Conservation (phyloP, 257 asterid genomes). For the Solanum habrochaites region DNA sequence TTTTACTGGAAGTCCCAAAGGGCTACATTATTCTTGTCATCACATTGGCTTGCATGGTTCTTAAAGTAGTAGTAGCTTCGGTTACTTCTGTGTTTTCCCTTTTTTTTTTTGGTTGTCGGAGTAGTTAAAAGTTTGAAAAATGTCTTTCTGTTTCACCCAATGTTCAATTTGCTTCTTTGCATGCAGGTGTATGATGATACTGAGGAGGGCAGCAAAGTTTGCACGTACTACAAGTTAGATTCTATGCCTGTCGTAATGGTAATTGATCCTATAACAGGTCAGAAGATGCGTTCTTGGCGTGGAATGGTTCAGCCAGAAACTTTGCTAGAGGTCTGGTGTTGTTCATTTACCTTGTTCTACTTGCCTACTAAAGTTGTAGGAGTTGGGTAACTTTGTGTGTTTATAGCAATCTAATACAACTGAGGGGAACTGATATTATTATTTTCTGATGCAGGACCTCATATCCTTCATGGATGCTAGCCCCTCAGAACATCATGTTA, state of each 20-base stretch:
- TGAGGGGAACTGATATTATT: background rate
- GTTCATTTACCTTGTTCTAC: background rate
- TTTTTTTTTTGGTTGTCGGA: background rate
- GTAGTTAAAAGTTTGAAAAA: background rate
- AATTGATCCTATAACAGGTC: constrained; percentile 93
- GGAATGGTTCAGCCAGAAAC: constrained; percentile 96
- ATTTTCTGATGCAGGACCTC: constrained; percentile 57
- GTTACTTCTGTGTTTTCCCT: background rate
- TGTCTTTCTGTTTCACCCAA: background rate
- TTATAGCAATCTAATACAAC: background rate
- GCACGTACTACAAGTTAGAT: constrained; percentile 80
- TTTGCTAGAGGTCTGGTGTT: constrained; percentile 60
- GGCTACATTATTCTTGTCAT: background rate
- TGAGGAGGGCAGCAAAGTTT: constrained; percentile 95
- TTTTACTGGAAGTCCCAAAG: background rate
- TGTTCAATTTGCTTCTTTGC: constrained; percentile 8
- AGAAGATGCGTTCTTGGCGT: constrained; percentile 84
- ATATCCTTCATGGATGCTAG: constrained; percentile 76
- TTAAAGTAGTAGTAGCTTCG: background rate
- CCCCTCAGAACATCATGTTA: constrained; percentile 74
- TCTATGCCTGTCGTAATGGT: constrained; percentile 68
- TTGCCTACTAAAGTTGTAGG: background rate
- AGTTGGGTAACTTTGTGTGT: background rate
- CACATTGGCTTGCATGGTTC: background rate
- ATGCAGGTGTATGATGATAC: constrained; percentile 72